phyloP scores from a whole-genome alignment of 2,329 filamentous ascomycete genomes.

The Aspergillus pseudoglaucus region DNA sequence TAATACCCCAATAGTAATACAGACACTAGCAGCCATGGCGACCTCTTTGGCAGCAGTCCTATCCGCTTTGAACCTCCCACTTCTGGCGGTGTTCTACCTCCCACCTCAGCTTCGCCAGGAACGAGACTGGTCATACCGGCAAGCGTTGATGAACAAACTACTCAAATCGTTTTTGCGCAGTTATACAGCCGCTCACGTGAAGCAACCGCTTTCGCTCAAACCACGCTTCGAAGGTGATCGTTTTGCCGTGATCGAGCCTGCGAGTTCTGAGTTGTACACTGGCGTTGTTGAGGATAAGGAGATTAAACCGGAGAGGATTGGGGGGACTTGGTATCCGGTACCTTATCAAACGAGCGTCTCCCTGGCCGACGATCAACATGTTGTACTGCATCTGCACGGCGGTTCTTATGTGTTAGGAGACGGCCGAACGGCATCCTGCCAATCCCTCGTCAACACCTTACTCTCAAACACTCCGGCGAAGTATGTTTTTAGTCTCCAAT shows the following conservation, averaged over 20 bases:
- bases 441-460: slow-evolving; percentile 9
- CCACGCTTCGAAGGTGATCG: slow-evolving; percentile 5
- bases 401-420: slow-evolving; percentile 13
- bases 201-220: slow-evolving; percentile 8
- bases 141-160: slow-evolving; percentile 5
- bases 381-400: slow-evolving; percentile 14
- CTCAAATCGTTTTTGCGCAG: slow-evolving; percentile 6
- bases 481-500: slow-evolving; percentile 13
- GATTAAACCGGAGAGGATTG: slow-evolving; percentile 9
- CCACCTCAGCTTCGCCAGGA: slow-evolving; percentile 5
- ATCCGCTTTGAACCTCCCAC: neutral
- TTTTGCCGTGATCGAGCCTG: slow-evolving; percentile 10
- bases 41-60: too few relatives aligned
- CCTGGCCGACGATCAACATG: slow-evolving; percentile 5
- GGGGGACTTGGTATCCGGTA: slow-evolving; percentile 12
- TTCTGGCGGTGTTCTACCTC: neutral
- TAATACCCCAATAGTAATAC: too few relatives aligned
- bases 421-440: slow-evolving; percentile 10
- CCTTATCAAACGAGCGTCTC: neutral
- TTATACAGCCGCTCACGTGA: slow-evolving; percentile 5
- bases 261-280: slow-evolving; percentile 3
- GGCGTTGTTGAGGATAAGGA: slow-evolving; percentile 7
- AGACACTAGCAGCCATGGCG: too few relatives aligned
- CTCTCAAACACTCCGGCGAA: slow-evolving; percentile 7
- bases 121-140: slow-evolving; percentile 10